Evolutionary conservation across 257 asterid species (phyloP).

Genomic region (Lavandula angustifolia): DNA sequence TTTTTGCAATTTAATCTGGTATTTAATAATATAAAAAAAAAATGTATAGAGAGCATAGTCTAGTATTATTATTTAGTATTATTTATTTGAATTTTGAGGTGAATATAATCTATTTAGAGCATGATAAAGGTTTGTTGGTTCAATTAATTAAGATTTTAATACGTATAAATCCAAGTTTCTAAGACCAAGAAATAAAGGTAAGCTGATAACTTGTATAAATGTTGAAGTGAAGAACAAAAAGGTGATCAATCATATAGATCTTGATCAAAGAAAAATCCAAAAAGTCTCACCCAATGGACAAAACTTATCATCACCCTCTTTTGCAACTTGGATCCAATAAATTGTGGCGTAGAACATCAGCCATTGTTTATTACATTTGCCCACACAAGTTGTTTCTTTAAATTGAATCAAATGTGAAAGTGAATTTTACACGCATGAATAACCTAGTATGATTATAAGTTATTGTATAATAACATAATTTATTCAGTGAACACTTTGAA

Average conservation of each 20-base stretch:
- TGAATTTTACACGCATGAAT: too few relatives aligned
- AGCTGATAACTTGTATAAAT: not conserved
- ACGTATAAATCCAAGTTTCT: not conserved
- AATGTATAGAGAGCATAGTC: too few relatives aligned
- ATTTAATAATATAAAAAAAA: not conserved
- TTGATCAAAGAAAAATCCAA: slow-evolving; percentile 1
- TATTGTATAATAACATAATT: too few relatives aligned
- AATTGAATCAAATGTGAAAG: too few relatives aligned
- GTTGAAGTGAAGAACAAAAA: slow-evolving; percentile 4
- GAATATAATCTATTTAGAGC: not conserved
- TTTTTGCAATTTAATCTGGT: not conserved
- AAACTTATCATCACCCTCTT: not conserved
- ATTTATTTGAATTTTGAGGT: too few relatives aligned
- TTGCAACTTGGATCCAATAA: not conserved
- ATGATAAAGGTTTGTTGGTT: not conserved
- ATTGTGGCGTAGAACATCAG: not conserved
- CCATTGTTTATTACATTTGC: not conserved
- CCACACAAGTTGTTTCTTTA: not conserved
- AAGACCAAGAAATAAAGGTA: not conserved
- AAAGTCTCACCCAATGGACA: slow-evolving; percentile 11
- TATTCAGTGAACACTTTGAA: too few relatives aligned
- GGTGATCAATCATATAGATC: not conserved
- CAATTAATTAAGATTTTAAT: not conserved
- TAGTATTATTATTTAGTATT: too few relatives aligned
- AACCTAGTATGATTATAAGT: too few relatives aligned